Base-by-base conservation (phyloP, 129 eudicot genomes). In the Flaveria ramosissima region DNA sequence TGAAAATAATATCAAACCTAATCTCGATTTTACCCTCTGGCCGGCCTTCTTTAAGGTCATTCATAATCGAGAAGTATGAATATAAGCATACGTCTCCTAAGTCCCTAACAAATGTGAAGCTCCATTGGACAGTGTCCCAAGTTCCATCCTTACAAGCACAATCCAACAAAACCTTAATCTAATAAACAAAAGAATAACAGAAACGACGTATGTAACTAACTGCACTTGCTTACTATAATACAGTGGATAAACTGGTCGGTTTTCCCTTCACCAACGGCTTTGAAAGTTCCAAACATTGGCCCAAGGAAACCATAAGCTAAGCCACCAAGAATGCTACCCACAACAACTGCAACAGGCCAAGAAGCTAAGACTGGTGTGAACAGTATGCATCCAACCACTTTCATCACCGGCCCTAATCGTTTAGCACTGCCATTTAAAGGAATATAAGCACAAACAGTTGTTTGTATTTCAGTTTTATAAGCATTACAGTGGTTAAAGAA, bases 181-280 rank as follows among this genome's bases (percentile, higher is more conserved):
- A 71, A 62, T 3, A 52, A 73, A 56, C 3, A 45, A 56, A 55
- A 55, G 23, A 64, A 26, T 15, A 52, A 73, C n/a, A 55, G 11
- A 14, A 76, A 48, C 50, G 7, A 23, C 6, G 45, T 0, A 14
- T 24, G 12, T 51, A 48, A 70, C n/a, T 0, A 56, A 70, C 13
- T 36, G 23, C 26, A 50, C 12, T 42, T 84, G 81, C 98, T 80
- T 76, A 83, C 86, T 48, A 60, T 67, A 42, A 93, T 77, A 82
- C 89, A 87, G 74, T 93, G 98, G 62, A 17, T 70, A 55, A 93
- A 82, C 82, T 87, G 75, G 65, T 93, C 72, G 4, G 96, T 80
- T 78, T 93, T 93, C 64, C 97, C 97, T 83, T 87, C 92, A 9
- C 84, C 96, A 72, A 93, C 91, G 47, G 98, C 98, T 60, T 90